Conservation (phyloP, 371 early-diverging fungal genomes). For the Actinomortierella wolfii region DNA sequence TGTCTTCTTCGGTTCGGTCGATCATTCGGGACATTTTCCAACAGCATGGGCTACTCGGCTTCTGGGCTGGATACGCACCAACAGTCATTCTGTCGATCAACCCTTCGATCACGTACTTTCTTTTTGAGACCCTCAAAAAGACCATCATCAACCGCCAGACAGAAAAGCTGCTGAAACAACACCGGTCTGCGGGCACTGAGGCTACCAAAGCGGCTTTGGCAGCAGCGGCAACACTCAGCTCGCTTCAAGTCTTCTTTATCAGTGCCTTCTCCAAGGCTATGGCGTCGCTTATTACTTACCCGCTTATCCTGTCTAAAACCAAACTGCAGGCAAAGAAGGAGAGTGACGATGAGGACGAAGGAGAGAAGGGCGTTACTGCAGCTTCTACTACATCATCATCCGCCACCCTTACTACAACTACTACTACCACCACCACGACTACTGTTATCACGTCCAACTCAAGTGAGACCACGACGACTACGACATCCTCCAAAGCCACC, state of each 20-base stretch:
- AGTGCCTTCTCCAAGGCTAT: constrained; percentile 61
- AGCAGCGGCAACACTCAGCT: constrained; percentile 42
- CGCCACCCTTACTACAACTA: background rate
- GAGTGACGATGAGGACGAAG: constrained; percentile 11
- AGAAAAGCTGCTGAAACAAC: background rate
- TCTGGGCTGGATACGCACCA: constrained; percentile 68
- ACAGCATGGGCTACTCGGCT: constrained; percentile 57
- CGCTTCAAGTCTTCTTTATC: constrained; percentile 58
- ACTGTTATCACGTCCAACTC: background rate
- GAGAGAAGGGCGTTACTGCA: constrained; percentile 32
- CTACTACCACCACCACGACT: background rate
- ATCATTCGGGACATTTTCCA: constrained; percentile 48
- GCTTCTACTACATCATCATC: too few species aligned
- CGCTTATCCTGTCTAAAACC: constrained; percentile 62
- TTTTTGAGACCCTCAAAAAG: constrained; percentile 59
- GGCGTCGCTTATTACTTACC: constrained; percentile 65
- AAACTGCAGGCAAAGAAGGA: constrained; percentile 37
- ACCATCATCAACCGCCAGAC: constrained; percentile 40
- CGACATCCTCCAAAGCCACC: constrained; percentile 4
- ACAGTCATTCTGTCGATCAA: constrained; percentile 62
- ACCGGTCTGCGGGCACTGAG: background rate
- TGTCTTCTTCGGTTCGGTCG: constrained; percentile 17
- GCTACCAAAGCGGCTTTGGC: constrained; percentile 21
- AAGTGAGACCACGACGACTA: background rate
- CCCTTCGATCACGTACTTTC: constrained; percentile 67